A percentile compares a stretch with the other conserved stretches of the same genome.
phyloP scores from a whole-genome alignment of 306 rosid genomes.

The Pterocarpus macrocarpus region DNA sequence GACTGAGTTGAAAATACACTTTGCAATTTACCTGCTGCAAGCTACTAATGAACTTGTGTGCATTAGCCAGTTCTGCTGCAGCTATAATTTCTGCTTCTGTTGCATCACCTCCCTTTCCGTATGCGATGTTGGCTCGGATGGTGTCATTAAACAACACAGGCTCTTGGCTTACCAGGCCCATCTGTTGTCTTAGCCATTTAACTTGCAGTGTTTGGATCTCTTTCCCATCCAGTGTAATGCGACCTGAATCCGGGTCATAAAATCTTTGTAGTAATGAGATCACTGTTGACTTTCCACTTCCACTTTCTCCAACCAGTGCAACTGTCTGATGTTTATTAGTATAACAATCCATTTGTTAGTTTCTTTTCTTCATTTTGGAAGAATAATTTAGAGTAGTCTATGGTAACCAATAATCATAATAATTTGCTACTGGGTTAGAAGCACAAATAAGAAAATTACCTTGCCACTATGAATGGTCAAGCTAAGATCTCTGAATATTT shows the following conservation, averaged over 20 bases:
- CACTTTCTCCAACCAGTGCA: constrained; percentile 89
- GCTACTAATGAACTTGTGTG: constrained; percentile 71
- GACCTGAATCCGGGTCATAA: constrained; percentile 77
- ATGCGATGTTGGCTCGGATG: constrained; percentile 74
- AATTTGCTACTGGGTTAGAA: constrained; percentile 23
- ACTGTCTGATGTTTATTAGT: constrained; percentile 56
- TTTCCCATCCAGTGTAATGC: constrained; percentile 68
- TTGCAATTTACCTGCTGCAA: constrained; percentile 61
- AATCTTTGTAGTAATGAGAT: constrained; percentile 76
- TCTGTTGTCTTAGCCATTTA: constrained; percentile 83
- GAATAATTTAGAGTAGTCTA: not conserved
- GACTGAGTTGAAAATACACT: not conserved
- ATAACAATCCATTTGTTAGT: constrained; percentile 20
- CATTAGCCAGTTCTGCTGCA: constrained; percentile 72
- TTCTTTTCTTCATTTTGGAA: not conserved
- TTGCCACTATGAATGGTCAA: constrained; percentile 72
- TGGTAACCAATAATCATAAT: not conserved
- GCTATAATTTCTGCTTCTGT: constrained; percentile 69
- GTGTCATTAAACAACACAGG: constrained; percentile 82
- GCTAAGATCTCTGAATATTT: constrained; percentile 67
- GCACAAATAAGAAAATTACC: constrained; percentile 48
- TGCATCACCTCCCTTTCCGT: constrained; percentile 70
- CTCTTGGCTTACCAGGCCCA: constrained; percentile 88
- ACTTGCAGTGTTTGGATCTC: constrained; percentile 64
- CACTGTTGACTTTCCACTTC: constrained; percentile 88